Evolutionary conservation across 2,329 filamentous ascomycete species (phyloP).

Genomic region (Apiospora koreana): DNA sequence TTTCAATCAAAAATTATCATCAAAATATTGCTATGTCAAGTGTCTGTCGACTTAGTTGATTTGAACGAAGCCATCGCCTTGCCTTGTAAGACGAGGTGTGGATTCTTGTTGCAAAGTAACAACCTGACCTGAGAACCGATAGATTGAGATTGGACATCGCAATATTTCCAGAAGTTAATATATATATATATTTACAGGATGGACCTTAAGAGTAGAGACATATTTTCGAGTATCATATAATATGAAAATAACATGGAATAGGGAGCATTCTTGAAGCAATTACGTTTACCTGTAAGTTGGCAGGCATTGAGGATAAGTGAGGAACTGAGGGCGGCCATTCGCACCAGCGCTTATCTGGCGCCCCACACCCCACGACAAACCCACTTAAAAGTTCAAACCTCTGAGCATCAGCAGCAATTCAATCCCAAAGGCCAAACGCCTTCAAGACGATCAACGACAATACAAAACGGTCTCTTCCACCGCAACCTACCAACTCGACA

Average conservation of each 20-base stretch:
- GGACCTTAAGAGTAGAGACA: no score
- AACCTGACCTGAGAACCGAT: no score
- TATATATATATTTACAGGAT: no score
- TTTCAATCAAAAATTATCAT: background rate
- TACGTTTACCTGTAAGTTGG: no score
- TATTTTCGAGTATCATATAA: no score
- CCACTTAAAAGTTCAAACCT: conserved; percentile 9
- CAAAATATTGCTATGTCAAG: background rate
- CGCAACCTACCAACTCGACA: background rate
- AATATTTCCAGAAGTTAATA: no score
- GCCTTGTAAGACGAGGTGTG: background rate
- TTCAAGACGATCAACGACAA: background rate
- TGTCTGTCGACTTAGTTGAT: background rate
- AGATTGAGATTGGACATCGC: no score
- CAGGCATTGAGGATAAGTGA: background rate
- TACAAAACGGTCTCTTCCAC: background rate
- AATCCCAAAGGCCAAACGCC: background rate
- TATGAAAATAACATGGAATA: no score
- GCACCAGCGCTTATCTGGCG: background rate
- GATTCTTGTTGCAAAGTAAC: no score
- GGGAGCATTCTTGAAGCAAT: no score
- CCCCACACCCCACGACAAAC: background rate
- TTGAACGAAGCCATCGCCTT: background rate
- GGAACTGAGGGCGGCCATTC: background rate
- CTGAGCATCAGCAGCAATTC: conserved; percentile 8